These are phyloP conservation scores for Magnolia sinica DNA, from an alignment of 164 flowering plant species.

Conservation along the genomic window DNA sequence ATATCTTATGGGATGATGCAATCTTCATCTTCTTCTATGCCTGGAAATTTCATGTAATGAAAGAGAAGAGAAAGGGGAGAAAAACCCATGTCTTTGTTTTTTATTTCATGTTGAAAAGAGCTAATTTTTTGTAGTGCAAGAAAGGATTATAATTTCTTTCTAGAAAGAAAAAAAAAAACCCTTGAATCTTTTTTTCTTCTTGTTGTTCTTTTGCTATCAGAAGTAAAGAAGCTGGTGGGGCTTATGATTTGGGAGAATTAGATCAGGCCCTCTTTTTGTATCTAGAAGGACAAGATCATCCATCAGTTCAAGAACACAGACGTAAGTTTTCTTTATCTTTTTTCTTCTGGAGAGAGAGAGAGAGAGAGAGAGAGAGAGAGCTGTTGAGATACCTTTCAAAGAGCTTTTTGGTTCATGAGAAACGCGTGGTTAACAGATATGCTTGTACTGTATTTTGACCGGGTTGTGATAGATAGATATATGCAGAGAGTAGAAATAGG, in stretches of 20 bases:
- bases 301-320: slow-evolving; percentile 52
- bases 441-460: slow-evolving; percentile 59
- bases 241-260: slow-evolving; percentile 90
- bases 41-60: slow-evolving; percentile 62
- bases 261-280: slow-evolving; percentile 94
- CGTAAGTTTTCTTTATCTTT: slow-evolving; percentile 31
- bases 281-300: slow-evolving; percentile 68
- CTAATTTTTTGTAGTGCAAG: neutral
- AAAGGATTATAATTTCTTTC: neutral
- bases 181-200: neutral
- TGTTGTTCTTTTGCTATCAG: slow-evolving; percentile 23
- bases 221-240: slow-evolving; percentile 52
- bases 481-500: slow-evolving; percentile 1
- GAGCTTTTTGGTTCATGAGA: slow-evolving; percentile 34
- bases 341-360: neutral
- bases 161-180: neutral
- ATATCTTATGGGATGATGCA: slow-evolving; percentile 66
- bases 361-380: neutral
- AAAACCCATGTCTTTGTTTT: neutral
- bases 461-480: slow-evolving; percentile 11
- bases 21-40: slow-evolving; percentile 33
- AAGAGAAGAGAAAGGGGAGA: neutral
- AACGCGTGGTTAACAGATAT: slow-evolving; percentile 42
- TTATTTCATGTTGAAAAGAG: neutral
- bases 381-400: neutral